Evolutionary conservation across 1,284 basidiomycete genomes (phyloP).

Genomic region (Somion occarium): DNA sequence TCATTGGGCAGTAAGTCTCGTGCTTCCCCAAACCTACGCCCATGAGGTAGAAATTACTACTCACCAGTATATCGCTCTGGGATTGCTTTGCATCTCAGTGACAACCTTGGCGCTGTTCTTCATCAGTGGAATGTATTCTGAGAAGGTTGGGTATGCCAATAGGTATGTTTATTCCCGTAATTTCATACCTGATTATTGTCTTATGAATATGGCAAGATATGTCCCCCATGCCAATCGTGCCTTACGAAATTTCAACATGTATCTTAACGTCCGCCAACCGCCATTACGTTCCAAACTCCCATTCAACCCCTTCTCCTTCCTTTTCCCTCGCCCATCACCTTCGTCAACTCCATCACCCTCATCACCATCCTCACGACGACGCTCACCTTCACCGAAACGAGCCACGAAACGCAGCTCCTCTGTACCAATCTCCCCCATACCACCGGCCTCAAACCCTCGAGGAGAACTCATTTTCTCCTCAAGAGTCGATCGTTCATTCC

Average conservation of each 20-base stretch:
- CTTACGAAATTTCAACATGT: conserved; percentile 92
- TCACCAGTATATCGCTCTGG: conserved; percentile 71
- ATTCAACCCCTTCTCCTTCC: conserved; percentile 60
- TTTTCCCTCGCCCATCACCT: conserved; percentile 52
- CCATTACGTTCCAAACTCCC: conserved; percentile 57
- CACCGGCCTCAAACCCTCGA: conserved; percentile 84
- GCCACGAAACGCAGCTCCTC: conserved; percentile 29
- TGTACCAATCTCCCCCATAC: conserved; percentile 74
- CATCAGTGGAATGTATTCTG: conserved; percentile 92
- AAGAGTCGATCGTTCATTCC: conserved; percentile 77
- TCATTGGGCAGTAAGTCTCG: conserved; percentile 41
- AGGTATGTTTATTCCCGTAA: conserved; percentile 58
- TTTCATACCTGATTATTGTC: neutral
- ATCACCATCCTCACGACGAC: conserved; percentile 26
- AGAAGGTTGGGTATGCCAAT: conserved; percentile 96
- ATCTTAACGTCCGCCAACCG: conserved; percentile 86
- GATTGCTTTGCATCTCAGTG: conserved; percentile 77
- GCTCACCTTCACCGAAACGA: conserved; percentile 35
- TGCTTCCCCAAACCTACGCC: conserved; percentile 47
- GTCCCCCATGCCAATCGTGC: conserved; percentile 95
- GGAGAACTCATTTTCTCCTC: conserved; percentile 97
- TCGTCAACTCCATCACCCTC: conserved; percentile 23
- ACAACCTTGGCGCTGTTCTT: conserved; percentile 95
- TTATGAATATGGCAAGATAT: conserved; percentile 55
- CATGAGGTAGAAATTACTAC: conserved; percentile 40